Base-by-base conservation (phyloP, 345 rosid species). In the Pelargonium nanum region DNA sequence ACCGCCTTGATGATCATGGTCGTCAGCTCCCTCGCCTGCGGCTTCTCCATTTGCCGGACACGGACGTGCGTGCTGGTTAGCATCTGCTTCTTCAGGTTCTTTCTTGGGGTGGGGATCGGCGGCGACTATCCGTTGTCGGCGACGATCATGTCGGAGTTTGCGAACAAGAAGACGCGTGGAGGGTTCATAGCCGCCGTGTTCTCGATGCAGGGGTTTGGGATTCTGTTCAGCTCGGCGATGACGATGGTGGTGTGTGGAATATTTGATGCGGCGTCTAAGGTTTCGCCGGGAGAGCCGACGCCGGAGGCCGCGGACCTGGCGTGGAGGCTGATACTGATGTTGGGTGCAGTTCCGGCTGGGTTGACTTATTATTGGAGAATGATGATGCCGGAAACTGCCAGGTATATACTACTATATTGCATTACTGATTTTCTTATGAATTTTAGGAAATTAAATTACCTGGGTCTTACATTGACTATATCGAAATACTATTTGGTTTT, bases 321-420 rank as follows among this genome's bases (percentile, higher is more conserved):
- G 0, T 85, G 95, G 95, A 74, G 95, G 72, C 61, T 87, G 66
- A 85, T 87, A 59, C 74, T 87, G 7, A 83, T 87, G 85, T 59
- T 87, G 6, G 91, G 91, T 45, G 85, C 91, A 17, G 59, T 87
- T 57, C 95, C 95, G 23, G 91, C 95, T 6, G 91, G 81, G n/a
- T 63, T 87, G 24, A 87, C 95, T 4, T 87, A 64, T 44, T 87
- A 85, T 28, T 87, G 88, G 89, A 81, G 95, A 20, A 85, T 87
- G 91, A 72, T 71, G 66, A 87, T 87, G 95, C 95, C 95, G 1
- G 95, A 87, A 83, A 83, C 95, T 20, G 91, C 95, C 53, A 79
- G 91, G 86, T 87, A 75, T n/a, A n/a, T n/a, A n/a, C n/a, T n/a
- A n/a, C n/a, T n/a, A n/a, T n/a, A n/a, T n/a, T n/a, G n/a, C n/a